Evolutionary conservation across 495 filamentous ascomycete species (phyloP), one percentile per base, ranked within the genome.

Genomic region (Penicillium cinerascens): DNA sequence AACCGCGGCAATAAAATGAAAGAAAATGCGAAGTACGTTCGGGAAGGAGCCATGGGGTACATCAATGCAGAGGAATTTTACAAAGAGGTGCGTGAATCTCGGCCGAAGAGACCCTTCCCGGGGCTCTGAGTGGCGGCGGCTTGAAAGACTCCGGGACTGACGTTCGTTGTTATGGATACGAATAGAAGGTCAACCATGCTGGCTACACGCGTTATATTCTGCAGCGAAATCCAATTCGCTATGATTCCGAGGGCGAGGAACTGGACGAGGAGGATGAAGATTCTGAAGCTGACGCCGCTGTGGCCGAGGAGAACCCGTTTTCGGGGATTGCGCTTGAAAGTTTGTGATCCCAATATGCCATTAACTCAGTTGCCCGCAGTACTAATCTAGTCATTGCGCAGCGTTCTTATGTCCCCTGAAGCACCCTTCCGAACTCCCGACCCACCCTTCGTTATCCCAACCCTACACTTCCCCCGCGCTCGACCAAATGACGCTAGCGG

Each of bases 1-100:
- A 97, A 96, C 69, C 88, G 92, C 61, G 91, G 89, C 42, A 88
- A 96, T 67, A 99, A 96, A 66, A 80, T 97, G 51, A 88, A 88
- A 70, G 87, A 81, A 60, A 88, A 88, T 63, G 85, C 91, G 38
- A 80, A 82, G 65, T 89, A 87, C 69, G 83, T 95, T 39, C 86
- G 85, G 49, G 82, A 89, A 63, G 89, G 89, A 37, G 83, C 84
- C 41, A 69, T 93, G 53, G 83, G 87, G 26, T 80, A 82, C 42
- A 75, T 87, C 2, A 81, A 79, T 42, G 84, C 88, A 2, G 85
- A 88, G 20, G 79, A 84, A 18, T 79, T 85, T n/a, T 95, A 96
- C 76, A 93, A 87, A 68, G 87, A 89, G 82, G 92, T 92, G 61
- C 51, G 80, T 61, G 29, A 11, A 33, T 8, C 29, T 11, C 29